phyloP scores from a whole-genome alignment of 202 grass and related monocot species.

The Cymbopogon flexuosus region DNA sequence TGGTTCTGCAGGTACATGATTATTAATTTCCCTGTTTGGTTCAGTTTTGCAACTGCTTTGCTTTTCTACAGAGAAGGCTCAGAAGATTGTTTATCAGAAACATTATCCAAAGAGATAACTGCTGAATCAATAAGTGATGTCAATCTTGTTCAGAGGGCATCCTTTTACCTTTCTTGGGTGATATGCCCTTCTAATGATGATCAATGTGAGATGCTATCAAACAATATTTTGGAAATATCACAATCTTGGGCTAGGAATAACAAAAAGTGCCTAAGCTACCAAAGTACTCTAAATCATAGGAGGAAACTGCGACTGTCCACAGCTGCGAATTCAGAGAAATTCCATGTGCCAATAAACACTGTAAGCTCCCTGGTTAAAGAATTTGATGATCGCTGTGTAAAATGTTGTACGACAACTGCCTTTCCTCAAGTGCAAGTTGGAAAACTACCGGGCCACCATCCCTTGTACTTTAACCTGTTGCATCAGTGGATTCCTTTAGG shows the following conservation, averaged over 20 bases:
- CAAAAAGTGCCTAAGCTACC: background rate
- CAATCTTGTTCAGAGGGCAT: conserved; percentile 46
- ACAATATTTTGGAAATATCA: conserved; percentile 56
- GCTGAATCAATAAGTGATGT: conserved; percentile 42
- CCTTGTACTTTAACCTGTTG: conserved; percentile 40
- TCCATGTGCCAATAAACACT: conserved; percentile 24
- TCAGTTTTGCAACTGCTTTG: conserved; percentile 63
- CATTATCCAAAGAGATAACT: conserved; percentile 40
- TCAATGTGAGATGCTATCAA: conserved; percentile 41
- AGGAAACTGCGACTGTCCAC: conserved; percentile 40
- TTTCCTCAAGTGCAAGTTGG: conserved; percentile 17
- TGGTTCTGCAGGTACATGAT: conserved; percentile 61
- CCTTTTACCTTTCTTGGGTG: conserved; percentile 70
- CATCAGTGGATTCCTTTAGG: conserved; percentile 58
- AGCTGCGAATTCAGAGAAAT: conserved; percentile 14
- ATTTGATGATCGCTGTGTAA: conserved; percentile 42
- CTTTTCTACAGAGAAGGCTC: conserved; percentile 53
- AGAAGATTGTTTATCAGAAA: conserved; percentile 51
- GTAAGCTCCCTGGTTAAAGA: conserved; percentile 42
- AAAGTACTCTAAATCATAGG: conserved; percentile 31
- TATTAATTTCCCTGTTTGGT: conserved; percentile 73
- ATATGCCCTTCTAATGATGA: conserved; percentile 46
- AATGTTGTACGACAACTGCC: conserved; percentile 7
- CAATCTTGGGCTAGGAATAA: conserved; percentile 41
- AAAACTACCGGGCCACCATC: conserved; percentile 12